Evolutionary conservation across 495 filamentous ascomycete species (phyloP), one percentile per base, ranked within the genome.

Genomic region (Massariosphaeria phaeospora): DNA sequence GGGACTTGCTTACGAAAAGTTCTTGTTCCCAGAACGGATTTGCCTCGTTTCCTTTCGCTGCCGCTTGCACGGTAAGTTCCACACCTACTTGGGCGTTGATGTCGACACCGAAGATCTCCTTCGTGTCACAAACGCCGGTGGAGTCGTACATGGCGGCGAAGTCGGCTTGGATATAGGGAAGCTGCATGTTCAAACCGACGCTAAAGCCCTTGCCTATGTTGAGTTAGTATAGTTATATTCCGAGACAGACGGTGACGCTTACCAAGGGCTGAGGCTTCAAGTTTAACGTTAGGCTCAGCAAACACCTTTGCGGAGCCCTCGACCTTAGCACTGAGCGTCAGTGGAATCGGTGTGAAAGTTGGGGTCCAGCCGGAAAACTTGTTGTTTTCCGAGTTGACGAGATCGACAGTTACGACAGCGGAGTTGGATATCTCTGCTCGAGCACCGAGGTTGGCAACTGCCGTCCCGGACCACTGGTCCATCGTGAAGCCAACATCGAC

Each of bases 331-430:
- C 31, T 55, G 0, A 61, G 17, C 1, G 52, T 45, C 9, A 56
- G 23, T 9, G 57, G 57, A 17, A 51, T 56, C 2, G 26, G 24
- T 1, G 41, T 25, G 23, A 61, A 55, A 0, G 45, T 35, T 15
- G 57, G 57, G 23, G 38, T 47, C 57, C 57, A 61, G 8, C 57
- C 57, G 6, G 57, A 60, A 31, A 60, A 54, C 12, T 18, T 29
- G 36, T 54, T 60, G 34, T 55, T 48, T 10, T 18, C 30, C 3
- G 48, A 53, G 8, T 54, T 54, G 26, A 59, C 41, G 4, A 59
- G 49, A 35, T 61, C 52, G 6, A 61, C 51, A 26, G 29, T 27
- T 6, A 61, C 52, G 39, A 51, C 41, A 17, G 57, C 51, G 6
- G 44, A 43, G 31, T 61, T 47, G 13, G 57, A 46, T 9, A 61